phyloP scores from a whole-genome alignment of 306 rosid genomes.

The Purshia tridentata region DNA sequence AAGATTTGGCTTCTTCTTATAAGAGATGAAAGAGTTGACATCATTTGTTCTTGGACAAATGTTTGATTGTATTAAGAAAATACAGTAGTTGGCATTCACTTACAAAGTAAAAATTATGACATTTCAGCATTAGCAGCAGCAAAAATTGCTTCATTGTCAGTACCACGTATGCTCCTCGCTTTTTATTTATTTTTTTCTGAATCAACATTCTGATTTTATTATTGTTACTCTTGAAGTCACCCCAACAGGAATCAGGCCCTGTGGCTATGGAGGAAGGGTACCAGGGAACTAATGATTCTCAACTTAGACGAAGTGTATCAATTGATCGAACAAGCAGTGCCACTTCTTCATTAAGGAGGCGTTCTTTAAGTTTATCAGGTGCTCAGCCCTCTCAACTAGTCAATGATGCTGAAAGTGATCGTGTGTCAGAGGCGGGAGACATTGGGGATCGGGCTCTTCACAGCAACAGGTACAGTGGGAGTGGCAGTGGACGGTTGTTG shows the following conservation, averaged over 20 bases:
- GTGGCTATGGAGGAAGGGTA: constrained; percentile 24
- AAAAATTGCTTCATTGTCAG: background rate
- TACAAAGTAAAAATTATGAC: background rate
- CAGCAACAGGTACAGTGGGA: constrained; percentile 47
- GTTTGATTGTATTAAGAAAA: background rate
- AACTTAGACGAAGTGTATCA: constrained; percentile 25
- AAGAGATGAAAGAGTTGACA: background rate
- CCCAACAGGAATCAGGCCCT: constrained; percentile 25
- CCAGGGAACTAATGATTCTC: constrained; percentile 18
- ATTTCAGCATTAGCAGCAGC: constrained; percentile 10
- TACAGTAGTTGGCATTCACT: constrained; percentile 1
- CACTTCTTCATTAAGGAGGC: constrained; percentile 46
- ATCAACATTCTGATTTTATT: constrained; percentile 6
- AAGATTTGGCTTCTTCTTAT: background rate
- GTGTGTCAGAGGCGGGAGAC: constrained; percentile 87
- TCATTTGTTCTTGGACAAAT: background rate
- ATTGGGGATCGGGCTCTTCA: constrained; percentile 81
- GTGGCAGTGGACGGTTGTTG: constrained; percentile 36
- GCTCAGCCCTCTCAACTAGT: constrained; percentile 33
- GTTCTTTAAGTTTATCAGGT: constrained; percentile 53
- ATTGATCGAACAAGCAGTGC: constrained; percentile 37
- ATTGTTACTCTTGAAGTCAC: constrained; percentile 16
- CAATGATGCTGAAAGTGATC: constrained; percentile 41
- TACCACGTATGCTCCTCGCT: background rate
- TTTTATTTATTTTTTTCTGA: background rate